Percentiles rank a stretch among this genome's conserved stretches.
These are phyloP conservation scores for Candida maesae DNA, from an alignment of 805 yeast species.

Conservation along the genomic window DNA sequence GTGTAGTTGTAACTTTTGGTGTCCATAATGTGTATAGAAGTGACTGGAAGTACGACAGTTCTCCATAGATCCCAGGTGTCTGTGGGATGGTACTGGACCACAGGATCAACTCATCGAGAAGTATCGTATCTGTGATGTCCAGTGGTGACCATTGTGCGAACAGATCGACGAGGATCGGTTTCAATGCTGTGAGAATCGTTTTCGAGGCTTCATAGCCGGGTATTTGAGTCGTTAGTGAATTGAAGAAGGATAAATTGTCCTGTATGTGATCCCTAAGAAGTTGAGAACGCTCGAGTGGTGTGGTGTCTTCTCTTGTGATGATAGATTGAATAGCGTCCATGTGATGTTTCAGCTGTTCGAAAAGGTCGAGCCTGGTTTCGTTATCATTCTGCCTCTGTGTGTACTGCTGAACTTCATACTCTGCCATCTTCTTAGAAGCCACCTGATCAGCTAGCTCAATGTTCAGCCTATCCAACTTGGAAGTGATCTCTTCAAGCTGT, in stretches of 20 bases:
- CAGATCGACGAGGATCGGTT: constrained; percentile 16
- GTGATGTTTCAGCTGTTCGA: neutral
- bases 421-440: constrained; percentile 12
- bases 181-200: constrained; percentile 21
- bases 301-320: neutral
- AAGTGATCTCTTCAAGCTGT: constrained; percentile 13
- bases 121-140: constrained; percentile 27
- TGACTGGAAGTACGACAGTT: constrained; percentile 31
- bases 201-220: constrained; percentile 9
- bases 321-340: neutral
- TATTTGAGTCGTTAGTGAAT: neutral
- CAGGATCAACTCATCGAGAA: constrained; percentile 29
- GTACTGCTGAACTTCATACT: constrained; percentile 9
- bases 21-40: constrained; percentile 35
- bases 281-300: neutral
- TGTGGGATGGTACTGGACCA: constrained; percentile 25
- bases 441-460: constrained; percentile 13
- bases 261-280: neutral
- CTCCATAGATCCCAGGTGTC: constrained; percentile 6
- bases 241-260: neutral
- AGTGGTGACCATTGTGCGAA: constrained; percentile 37
- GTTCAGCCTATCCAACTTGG: constrained; percentile 15
- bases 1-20: constrained; percentile 28
- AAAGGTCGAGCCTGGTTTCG: neutral
- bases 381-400: neutral